Conservation (phyloP, 108 stramenopile species). For the Mediolabrus comicus region DNA sequence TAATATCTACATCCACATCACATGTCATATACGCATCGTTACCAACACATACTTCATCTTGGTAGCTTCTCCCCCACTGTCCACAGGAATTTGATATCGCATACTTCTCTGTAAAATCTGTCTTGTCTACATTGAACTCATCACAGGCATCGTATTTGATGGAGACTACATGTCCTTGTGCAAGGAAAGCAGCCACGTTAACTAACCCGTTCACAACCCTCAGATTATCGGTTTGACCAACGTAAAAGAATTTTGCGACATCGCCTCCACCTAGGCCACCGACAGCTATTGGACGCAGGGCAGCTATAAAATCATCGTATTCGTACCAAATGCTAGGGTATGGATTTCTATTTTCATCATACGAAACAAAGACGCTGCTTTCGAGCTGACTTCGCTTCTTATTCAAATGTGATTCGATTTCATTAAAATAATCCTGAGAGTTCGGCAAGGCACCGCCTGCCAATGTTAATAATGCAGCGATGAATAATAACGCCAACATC, state of each 20-base stretch:
- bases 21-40: constrained; percentile 20
- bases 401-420: constrained; percentile 6
- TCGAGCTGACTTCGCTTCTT: constrained; percentile 1
- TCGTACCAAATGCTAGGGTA: constrained; percentile 17
- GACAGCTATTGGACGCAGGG: constrained; percentile 13
- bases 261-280: constrained; percentile 19
- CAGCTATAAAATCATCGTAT: constrained; percentile 10
- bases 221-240: constrained; percentile 20
- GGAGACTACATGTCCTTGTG: constrained; percentile 16
- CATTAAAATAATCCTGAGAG: neutral
- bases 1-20: constrained; percentile 18
- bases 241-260: constrained; percentile 9
- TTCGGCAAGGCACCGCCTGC: neutral
- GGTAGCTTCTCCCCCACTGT: constrained; percentile 22
- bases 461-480: neutral
- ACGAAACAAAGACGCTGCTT: constrained; percentile 15
- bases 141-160: constrained; percentile 43
- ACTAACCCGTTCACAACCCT: constrained; percentile 23
- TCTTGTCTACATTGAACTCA: constrained; percentile 32
- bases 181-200: constrained; percentile 33
- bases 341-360: constrained; percentile 14
- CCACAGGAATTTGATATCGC: constrained; percentile 29
- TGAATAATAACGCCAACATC: neutral
- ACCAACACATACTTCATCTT: constrained; percentile 14
- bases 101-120: constrained; percentile 5